Conservation (phyloP, 108 stramenopile species). For the Nannochloropsis salina region DNA sequence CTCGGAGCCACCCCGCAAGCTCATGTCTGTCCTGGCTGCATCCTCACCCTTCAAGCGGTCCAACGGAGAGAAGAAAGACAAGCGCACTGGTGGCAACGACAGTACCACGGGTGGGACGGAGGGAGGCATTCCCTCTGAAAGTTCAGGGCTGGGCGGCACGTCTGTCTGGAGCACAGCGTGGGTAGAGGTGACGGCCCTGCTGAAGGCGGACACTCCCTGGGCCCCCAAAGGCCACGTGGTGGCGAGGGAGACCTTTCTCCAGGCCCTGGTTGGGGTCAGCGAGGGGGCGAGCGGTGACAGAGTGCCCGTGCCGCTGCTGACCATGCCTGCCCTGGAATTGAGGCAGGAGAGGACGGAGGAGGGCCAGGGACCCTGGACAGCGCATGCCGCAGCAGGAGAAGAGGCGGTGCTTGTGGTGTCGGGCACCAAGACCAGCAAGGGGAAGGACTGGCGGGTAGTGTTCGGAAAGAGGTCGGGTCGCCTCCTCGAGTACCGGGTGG, state of each 20-base stretch:
- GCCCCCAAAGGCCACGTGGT: not conserved
- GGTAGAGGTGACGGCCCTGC: not conserved
- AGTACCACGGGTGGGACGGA: not conserved
- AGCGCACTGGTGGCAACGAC: too few relatives aligned
- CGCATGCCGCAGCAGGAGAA: not conserved
- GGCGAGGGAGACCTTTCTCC: not conserved
- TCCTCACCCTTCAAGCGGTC: not conserved
- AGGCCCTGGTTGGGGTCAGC: not conserved
- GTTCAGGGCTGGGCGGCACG: not conserved
- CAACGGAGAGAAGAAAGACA: not conserved
- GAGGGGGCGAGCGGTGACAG: not conserved
- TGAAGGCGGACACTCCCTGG: not conserved
- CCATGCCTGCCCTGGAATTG: not conserved
- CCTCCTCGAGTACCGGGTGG: conserved; percentile 27
- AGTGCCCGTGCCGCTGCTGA: conserved; percentile 1
- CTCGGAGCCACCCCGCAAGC: not conserved
- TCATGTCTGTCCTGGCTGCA: not conserved
- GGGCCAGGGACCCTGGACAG: not conserved
- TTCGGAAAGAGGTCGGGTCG: conserved; percentile 22
- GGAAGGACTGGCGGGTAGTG: conserved; percentile 26
- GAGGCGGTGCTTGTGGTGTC: not conserved
- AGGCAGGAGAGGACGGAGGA: not conserved
- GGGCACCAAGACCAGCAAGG: not conserved
- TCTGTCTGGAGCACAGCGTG: not conserved
- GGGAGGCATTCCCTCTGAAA: not conserved